phyloP scores from a whole-genome alignment of 192 early-diverging fungal species.

The Entomortierella chlamydospora region DNA sequence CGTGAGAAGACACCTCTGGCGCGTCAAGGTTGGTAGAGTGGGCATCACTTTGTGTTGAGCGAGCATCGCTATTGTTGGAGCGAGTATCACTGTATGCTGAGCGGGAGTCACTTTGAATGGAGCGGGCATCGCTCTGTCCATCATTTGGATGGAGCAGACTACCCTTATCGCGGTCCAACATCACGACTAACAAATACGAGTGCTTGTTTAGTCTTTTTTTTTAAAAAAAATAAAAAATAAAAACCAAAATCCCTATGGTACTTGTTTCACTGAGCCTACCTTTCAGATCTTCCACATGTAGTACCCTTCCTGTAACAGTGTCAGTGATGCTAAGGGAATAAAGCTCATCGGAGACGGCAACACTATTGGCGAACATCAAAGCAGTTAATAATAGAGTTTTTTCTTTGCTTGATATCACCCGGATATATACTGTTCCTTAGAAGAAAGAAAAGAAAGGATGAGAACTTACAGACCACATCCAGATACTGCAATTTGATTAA shows the following conservation, averaged over 20 bases:
- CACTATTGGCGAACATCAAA: conserved; percentile 11
- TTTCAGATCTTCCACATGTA: conserved; percentile 49
- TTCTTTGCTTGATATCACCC: too few species aligned
- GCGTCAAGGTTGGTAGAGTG: background rate
- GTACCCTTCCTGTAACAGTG: conserved; percentile 8
- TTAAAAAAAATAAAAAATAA: too few species aligned
- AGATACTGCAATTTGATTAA: conserved; percentile 30
- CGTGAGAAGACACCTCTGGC: background rate
- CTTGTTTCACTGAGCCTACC: conserved; percentile 1
- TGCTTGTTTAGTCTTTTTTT: conserved; percentile 1
- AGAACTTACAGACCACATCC: conserved; percentile 41
- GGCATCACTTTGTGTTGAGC: background rate
- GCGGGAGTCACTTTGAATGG: background rate
- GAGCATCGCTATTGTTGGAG: background rate
- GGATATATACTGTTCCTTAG: too few species aligned
- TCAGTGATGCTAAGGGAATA: conserved; percentile 43
- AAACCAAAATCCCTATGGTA: too few species aligned
- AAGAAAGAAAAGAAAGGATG: background rate
- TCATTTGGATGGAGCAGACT: too few species aligned
- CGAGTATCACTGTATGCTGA: background rate
- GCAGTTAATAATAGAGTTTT: background rate
- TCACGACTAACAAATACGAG: conserved; percentile 18
- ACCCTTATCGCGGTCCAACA: conserved; percentile 32
- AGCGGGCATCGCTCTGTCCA: background rate
- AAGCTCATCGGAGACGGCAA: conserved; percentile 47